Evolutionary conservation across 257 asterid species (phyloP).

Genomic region (Echites panduratus): DNA sequence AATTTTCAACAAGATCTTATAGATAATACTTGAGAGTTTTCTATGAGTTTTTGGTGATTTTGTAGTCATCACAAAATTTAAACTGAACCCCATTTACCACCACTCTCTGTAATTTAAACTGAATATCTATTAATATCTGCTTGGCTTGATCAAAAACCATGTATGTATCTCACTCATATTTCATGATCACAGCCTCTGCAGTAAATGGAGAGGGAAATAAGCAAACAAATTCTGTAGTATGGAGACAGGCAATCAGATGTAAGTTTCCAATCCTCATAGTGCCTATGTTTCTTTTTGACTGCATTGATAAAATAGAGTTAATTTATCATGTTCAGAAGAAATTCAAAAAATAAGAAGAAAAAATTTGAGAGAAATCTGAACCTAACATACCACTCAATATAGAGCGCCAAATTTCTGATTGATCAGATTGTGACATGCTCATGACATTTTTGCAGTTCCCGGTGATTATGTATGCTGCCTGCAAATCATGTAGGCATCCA

Average conservation of each 20-base stretch:
- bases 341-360: neutral
- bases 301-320: neutral
- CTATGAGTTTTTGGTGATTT: neutral
- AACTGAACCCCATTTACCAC: neutral
- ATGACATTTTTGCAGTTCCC: conserved; percentile 95
- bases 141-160: neutral
- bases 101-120: neutral
- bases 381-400: conserved; percentile 58
- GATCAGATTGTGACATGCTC: conserved; percentile 95
- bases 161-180: neutral
- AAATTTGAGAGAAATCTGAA: neutral
- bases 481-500: conserved; percentile 23
- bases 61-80: neutral
- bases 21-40: neutral
- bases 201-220: neutral
- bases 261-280: neutral
- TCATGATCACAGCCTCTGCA: neutral
- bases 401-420: conserved; percentile 87
- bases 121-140: neutral
- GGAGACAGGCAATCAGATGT: neutral
- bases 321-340: neutral
- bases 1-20: neutral
- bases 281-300: neutral
- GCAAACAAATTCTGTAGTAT: neutral
- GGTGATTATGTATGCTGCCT: conserved; percentile 88